Base-by-base conservation (phyloP, 1,284 basidiomycete species). In the Peniophora sp. region DNA sequence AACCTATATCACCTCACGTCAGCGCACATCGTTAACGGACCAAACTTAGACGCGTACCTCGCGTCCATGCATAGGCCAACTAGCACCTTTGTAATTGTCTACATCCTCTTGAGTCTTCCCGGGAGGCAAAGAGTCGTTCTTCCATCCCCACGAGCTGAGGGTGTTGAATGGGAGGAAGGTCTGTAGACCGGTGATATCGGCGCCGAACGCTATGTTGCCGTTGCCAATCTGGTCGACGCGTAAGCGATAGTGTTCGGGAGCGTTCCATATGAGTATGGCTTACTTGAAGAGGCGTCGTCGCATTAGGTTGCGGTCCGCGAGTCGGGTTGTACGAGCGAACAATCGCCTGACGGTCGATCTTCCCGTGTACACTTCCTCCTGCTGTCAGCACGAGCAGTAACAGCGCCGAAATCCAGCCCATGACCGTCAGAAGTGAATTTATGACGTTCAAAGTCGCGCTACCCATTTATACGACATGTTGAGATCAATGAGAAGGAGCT, bases 131-230 rank as follows among this genome's bases (percentile, higher is more conserved):
- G 71, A 70, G 59, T 81, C 78, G 61, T 80, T 81, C 60, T 81
- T 81, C 77, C 77, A 81, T 1, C 74, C 78, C 79, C 79, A 81
- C 15, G 73, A 74, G 3, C 78, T 76, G 67, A 83, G 70, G 53
- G 69, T 80, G 10, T 73, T 73, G 62, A 71, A 81, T 5, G 78
- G 77, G 37, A 70, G 67, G 60, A 80, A 73, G 1, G 78, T 80
- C 61, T 81, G 79, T 18, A 81, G 67, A 10, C 77, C 76, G 1
- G 79, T 80, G 11, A 80, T 62, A 60, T 81, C 80, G 15, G 75
- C 73, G 15, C 76, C 76, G 55, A 83, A 81, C 3, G 78, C 79
- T 55, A 83, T 81, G 60, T 77, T 75, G 12, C 80, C 79, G 60
- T 81, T 83, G 9, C 80, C 80, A 47, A 81, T 68, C 37, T 41